Evolutionary conservation across 257 asterid genomes (phyloP).

Genomic region (Mitragyna speciosa): DNA sequence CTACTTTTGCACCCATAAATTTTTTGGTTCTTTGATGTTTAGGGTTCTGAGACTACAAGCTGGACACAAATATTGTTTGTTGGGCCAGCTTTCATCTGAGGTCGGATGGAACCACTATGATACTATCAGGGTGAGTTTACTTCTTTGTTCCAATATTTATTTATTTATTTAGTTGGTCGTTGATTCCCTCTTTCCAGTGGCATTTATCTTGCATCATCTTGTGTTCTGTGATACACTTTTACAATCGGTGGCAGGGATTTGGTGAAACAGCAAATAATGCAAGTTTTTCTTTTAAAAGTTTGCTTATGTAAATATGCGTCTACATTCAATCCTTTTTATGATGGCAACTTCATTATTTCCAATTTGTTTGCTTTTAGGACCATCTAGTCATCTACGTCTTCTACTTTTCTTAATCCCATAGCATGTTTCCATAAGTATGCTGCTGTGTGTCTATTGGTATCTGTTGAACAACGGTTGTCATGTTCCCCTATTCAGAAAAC

Average conservation of each 20-base stretch:
- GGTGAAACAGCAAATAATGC: not conserved
- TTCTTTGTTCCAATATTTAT: not conserved
- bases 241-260: not conserved
- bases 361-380: not conserved
- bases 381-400: not conserved
- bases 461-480: not conserved
- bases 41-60: constrained; percentile 94
- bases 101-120: constrained; percentile 95
- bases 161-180: not conserved
- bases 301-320: not conserved
- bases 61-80: constrained; percentile 72
- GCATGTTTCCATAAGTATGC: not conserved
- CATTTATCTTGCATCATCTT: not conserved
- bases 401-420: not conserved
- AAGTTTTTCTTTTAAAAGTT: not conserved
- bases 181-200: not conserved
- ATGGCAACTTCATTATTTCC: not conserved
- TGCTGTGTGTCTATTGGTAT: not conserved
- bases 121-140: constrained; percentile 63
- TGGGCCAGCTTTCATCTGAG: constrained; percentile 87
- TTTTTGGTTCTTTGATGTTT: not conserved
- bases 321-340: not conserved
- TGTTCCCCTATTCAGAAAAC: not conserved
- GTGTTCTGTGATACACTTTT: not conserved
- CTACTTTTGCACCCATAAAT: not conserved